A percentile compares a stretch with the other conserved stretches of the same genome.
phyloP scores from a whole-genome alignment of 768 basidiomycete genomes.

The Myochromella boudieri region DNA sequence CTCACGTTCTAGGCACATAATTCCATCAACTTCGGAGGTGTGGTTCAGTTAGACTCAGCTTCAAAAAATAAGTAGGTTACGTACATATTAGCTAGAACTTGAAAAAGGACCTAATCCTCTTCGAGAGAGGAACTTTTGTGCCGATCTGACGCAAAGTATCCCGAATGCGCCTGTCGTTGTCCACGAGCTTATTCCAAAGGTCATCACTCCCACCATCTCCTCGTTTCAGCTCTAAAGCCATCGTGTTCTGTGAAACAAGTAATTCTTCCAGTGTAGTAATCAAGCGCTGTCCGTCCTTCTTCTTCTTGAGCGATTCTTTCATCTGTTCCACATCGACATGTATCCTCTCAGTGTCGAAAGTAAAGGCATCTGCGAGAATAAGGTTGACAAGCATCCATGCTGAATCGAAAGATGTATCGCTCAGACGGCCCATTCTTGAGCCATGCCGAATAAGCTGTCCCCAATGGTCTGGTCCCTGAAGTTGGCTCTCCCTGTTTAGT shows the following conservation, averaged over 20 bases:
- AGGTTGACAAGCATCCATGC: constrained; percentile 16
- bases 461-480: constrained; percentile 9
- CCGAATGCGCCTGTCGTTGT: constrained; percentile 14
- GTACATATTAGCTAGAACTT: too few relatives aligned
- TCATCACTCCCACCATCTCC: constrained; percentile 6
- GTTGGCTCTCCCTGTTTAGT: constrained; percentile 4
- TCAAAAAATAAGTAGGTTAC: too few relatives aligned
- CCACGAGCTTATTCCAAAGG: constrained; percentile 13
- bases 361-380: constrained; percentile 10
- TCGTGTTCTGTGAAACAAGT: constrained; percentile 3
- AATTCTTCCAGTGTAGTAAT: constrained; percentile 3
- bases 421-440: constrained; percentile 13
- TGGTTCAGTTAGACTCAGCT: too few relatives aligned
- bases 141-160: constrained; percentile 12
- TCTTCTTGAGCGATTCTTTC: constrained; percentile 5
- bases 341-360: constrained; percentile 10
- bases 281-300: background rate
- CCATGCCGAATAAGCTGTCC: constrained; percentile 12
- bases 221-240: constrained; percentile 12
- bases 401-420: constrained; percentile 10
- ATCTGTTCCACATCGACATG: constrained; percentile 4
- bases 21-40: too few relatives aligned
- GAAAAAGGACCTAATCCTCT: constrained; percentile 12
- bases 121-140: constrained; percentile 11
- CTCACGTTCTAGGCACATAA: too few relatives aligned